These are phyloP conservation scores for Carnegiea gigantea DNA, from an alignment of 179 eudicot species.

Conservation along the genomic window DNA sequence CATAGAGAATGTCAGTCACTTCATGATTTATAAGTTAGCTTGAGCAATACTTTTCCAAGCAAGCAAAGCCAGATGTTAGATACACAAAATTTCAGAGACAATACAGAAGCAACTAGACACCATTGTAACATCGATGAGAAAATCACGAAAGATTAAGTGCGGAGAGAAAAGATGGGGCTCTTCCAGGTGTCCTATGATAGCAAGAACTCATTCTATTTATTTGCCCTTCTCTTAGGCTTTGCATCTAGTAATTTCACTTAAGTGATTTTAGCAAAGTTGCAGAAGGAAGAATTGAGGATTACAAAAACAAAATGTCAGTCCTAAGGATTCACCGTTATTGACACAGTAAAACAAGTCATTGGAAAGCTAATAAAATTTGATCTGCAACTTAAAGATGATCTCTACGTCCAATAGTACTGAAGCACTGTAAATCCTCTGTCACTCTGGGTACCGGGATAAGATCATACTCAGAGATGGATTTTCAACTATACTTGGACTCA, in stretches of 20 bases:
- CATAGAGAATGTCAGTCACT: conserved; percentile 22
- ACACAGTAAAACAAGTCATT: neutral
- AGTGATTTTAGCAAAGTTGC: neutral
- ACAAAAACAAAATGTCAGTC: neutral
- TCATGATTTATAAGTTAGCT: neutral
- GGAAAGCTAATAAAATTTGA: neutral
- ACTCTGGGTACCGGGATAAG: neutral
- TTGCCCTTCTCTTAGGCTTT: neutral
- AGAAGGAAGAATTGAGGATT: neutral
- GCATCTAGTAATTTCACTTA: neutral
- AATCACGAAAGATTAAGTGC: neutral
- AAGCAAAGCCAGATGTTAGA: neutral
- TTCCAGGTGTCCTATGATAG: neutral
- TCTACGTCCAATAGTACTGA: neutral
- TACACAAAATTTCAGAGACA: neutral
- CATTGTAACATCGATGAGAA: neutral
- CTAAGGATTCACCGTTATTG: neutral
- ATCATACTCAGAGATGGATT: neutral
- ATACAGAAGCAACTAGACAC: conserved; percentile 1
- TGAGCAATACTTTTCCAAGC: neutral
- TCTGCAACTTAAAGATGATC: neutral
- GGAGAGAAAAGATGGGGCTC: neutral
- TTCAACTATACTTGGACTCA: neutral
- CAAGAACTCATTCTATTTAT: neutral
- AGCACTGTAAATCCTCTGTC: neutral